Percentiles rank a stretch among this genome's conserved stretches.
phyloP scores from a whole-genome alignment of 371 early-diverging fungal genomes.

The Zopfochytrium polystomum region DNA sequence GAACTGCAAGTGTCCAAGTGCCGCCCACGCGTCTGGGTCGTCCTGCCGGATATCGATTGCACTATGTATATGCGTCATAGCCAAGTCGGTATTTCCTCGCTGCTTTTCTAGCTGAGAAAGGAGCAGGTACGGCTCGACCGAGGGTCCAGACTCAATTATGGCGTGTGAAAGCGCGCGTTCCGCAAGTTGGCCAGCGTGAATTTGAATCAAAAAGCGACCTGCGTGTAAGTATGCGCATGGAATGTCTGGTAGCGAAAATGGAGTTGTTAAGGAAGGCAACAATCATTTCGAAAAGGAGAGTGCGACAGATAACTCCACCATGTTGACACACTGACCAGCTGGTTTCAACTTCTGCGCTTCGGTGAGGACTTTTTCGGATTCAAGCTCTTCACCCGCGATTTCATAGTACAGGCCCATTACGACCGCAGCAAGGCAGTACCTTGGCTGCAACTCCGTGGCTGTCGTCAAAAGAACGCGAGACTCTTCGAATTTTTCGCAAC shows the following conservation, averaged over 20 bases:
- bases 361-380: slow-evolving; percentile 38
- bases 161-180: slow-evolving; percentile 51
- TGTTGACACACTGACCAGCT: too few species aligned
- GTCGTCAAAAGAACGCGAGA: slow-evolving; percentile 44
- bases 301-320: too few species aligned
- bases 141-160: slow-evolving; percentile 35
- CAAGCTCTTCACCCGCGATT: slow-evolving; percentile 44
- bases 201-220: slow-evolving; percentile 45
- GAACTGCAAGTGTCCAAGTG: slow-evolving; percentile 44
- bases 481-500: slow-evolving; percentile 43
- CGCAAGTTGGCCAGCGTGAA: slow-evolving; percentile 43
- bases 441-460: slow-evolving; percentile 44
- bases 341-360: slow-evolving; percentile 38
- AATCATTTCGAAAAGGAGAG: too few species aligned
- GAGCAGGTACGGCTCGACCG: slow-evolving; percentile 41
- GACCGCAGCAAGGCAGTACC: slow-evolving; percentile 34
- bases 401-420: slow-evolving; percentile 46
- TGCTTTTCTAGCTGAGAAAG: slow-evolving; percentile 44
- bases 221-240: too few species aligned
- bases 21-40: slow-evolving; percentile 49
- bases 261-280: too few species aligned
- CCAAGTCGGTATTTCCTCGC: slow-evolving; percentile 30
- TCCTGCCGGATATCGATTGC: slow-evolving; percentile 47
- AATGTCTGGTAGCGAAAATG: too few species aligned
- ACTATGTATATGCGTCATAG: slow-evolving; percentile 34